Base-by-base conservation (phyloP, 163 green algal genomes). In the Chlamydomonas reinhardtii region DNA sequence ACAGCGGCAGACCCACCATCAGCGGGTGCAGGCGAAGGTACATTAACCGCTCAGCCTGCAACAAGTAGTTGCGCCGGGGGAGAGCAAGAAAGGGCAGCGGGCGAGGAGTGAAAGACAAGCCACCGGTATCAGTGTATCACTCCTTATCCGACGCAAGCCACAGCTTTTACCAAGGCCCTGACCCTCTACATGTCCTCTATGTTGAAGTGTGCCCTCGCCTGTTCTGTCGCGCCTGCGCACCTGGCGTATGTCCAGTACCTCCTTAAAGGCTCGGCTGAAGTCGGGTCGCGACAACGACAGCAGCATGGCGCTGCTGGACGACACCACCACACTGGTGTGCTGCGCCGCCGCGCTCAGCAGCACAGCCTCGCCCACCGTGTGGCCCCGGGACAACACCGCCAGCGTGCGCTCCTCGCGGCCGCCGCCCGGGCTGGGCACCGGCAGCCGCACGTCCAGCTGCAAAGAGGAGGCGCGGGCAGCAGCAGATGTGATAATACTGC, bases 241-340 rank as follows among this genome's bases (percentile, higher is more conserved):
- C 80, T 86, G 80, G 32, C 80, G 80, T 31, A 86, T 86, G 37
- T 86, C 80, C 31, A 86, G 80, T 34, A 86, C 80, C 59, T 86
- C 80, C 80, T 86, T 86, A 71, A 86, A 86, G 9, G 80, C 80
- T 8, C 80, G 34, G 22, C 35, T 74, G 80, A 86, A 86, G 70
- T 86, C 71, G 35, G 80, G 80, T 1, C 70, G 70, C 15, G 80
- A 86, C 25, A 86, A 59, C 27, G 80, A 86, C 37, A 86, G 80
- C 80, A 86, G 80, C 35, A 86, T 80, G 56, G 80, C 80, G 35
- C 56, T 74, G 37, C 35, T 68, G 4, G 70, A 80, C 20, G 80
- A 79, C 27, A 86, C 80, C 56, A 79, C 70, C 80, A 86, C 80
- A 17, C 56, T 81, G 34, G 80, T 80, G 71, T 86, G 80, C 80